Base-by-base conservation (phyloP, 1,139 yeast species). In the Diutina catenulata region DNA sequence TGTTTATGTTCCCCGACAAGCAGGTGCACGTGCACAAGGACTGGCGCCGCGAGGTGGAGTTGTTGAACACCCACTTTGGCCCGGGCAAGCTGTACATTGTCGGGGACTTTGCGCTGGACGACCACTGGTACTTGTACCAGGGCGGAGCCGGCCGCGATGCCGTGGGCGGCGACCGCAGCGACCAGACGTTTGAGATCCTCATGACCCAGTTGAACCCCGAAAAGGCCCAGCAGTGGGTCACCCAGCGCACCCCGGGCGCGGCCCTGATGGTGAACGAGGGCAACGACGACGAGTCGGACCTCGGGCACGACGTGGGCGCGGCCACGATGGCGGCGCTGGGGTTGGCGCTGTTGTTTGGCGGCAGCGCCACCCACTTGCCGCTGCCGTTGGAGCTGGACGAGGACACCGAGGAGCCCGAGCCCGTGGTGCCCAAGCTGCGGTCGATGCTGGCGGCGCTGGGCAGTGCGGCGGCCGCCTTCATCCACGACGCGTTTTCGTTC, bases 41-140 rank as follows among this genome's bases (percentile, higher is more conserved):
- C 49, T 91, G 98, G 98, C 67, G 70, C 33, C 75, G 73, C 50
- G 98, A 91, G 55, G 80, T 87, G 23, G 61, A 63, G 21, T 74
- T 74, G 49, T 72, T 91, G 53, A 76, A 83, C 60, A 59, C 64
- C 38, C 69, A 64, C 51, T 86, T 88, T 52, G 56, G 60, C 28
- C 59, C 68, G 41, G 84, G 91, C 2, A 70, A 70, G 47, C 79
- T 91, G 28, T 83, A 84, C 52, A 67, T 83, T 39, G 86, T 88
- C 35, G 97, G 97, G 5, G 77, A 86, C 49, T 62, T 55, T 46
- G 67, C 73, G 44, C 75, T 80, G 46, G 76, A 76, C 38, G 93
- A 84, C 51, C 95, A 87, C 54, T 91, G 98, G 98, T 84, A 84
- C 56, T 62, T 88, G 46, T 91, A 83, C 56, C 70, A 80, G 42